phyloP scores from a whole-genome alignment of 2,329 filamentous ascomycete species.

The Mollisiaceae sp. region DNA sequence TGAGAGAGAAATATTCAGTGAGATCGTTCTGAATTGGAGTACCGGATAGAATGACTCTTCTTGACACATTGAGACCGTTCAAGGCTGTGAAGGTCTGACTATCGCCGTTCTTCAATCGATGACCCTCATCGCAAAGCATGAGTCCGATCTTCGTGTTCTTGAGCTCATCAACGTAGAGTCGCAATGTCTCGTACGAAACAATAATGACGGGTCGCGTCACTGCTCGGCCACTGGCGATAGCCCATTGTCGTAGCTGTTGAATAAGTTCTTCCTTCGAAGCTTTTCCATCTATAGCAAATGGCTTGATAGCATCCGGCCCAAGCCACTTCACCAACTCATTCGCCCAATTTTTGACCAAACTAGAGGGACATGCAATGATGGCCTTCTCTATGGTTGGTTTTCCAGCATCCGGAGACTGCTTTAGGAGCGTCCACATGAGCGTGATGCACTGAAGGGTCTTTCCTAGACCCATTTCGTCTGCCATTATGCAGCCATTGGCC shows the following conservation, averaged over 20 bases:
- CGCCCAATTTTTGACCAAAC: slow-evolving; percentile 96
- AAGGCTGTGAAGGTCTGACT: slow-evolving; percentile 93
- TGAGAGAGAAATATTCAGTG: slow-evolving; percentile 95
- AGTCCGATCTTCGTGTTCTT: slow-evolving; percentile 90
- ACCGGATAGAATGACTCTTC: slow-evolving; percentile 92
- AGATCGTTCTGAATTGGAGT: slow-evolving; percentile 98
- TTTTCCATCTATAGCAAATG: slow-evolving; percentile 97
- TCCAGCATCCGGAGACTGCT: slow-evolving; percentile 94
- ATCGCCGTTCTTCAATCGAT: slow-evolving; percentile 95
- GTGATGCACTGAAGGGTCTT: slow-evolving; percentile 98
- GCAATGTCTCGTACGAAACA: slow-evolving; percentile 95
- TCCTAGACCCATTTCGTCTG: slow-evolving; percentile 97
- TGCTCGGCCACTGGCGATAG: slow-evolving; percentile 85
- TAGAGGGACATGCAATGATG: slow-evolving; percentile 95
- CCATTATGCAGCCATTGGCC: slow-evolving; percentile 98
- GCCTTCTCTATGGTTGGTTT: slow-evolving; percentile 94
- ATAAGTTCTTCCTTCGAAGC: slow-evolving; percentile 92
- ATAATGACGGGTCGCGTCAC: slow-evolving; percentile 94
- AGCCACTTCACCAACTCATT: slow-evolving; percentile 98
- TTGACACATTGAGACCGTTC: slow-evolving; percentile 86
- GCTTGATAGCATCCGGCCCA: slow-evolving; percentile 85
- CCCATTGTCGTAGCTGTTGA: slow-evolving; percentile 91
- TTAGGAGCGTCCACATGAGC: slow-evolving; percentile 93
- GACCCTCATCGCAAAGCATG: slow-evolving; percentile 94
- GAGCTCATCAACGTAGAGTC: slow-evolving; percentile 88